phyloP scores from a whole-genome alignment of 305 asterid genomes.

The Nicotiana rustica region DNA sequence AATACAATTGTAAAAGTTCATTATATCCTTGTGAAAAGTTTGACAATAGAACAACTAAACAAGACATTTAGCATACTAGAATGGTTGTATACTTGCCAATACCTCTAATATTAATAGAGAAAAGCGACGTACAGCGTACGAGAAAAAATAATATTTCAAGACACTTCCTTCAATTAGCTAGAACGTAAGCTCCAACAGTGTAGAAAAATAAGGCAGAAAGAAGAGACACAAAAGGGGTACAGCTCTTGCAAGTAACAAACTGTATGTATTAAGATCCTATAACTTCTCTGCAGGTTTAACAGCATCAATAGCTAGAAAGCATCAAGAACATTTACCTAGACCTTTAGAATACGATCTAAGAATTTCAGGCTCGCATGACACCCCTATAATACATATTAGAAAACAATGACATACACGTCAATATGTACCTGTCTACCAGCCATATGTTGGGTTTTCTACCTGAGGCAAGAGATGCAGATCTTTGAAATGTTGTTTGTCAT shows the following conservation, averaged over 20 bases:
- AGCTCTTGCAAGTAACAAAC: not conserved
- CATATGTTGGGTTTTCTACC: slow-evolving; percentile 89
- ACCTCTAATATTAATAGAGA: not conserved
- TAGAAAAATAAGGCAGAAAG: not conserved
- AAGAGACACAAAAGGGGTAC: not conserved
- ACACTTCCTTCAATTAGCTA: not conserved
- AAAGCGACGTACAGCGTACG: not conserved
- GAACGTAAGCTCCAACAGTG: not conserved
- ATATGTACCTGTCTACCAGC: slow-evolving; percentile 65
- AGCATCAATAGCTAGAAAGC: slow-evolving; percentile 25
- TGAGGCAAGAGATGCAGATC: slow-evolving; percentile 85
- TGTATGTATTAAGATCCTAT: not conserved
- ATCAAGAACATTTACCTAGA: slow-evolving; percentile 8
- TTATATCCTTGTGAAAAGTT: not conserved
- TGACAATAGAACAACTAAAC: not conserved
- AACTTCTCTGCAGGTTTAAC: not conserved
- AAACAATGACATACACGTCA: slow-evolving; percentile 46
- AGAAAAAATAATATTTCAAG: not conserved
- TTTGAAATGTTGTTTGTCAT: slow-evolving; percentile 71
- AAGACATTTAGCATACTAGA: not conserved
- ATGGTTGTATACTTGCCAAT: not conserved
- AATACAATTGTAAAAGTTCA: slow-evolving; percentile 11
- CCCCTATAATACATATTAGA: slow-evolving; percentile 37
- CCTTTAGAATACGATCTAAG: not conserved
- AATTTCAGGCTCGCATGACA: not conserved